These are phyloP conservation scores for Termitomyces bulborhizus DNA, from an alignment of 768 basidiomycete species.

Conservation along the genomic window DNA sequence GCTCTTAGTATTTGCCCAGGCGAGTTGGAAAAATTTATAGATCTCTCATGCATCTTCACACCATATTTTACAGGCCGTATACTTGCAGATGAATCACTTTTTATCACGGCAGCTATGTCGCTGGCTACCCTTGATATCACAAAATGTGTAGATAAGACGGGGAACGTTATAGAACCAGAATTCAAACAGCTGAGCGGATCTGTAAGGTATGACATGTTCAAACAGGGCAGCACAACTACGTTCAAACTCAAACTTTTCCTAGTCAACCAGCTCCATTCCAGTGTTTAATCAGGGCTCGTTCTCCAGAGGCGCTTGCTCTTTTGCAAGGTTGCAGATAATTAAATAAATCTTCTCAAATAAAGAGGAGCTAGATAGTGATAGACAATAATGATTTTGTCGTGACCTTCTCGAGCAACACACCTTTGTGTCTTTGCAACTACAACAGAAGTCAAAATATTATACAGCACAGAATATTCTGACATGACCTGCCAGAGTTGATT, in stretches of 20 bases:
- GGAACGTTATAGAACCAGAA: not conserved
- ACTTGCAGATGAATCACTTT: conserved; percentile 2
- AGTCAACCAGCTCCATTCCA: conserved; percentile 4
- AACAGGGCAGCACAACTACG: not conserved
- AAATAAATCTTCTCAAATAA: not conserved
- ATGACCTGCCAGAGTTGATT: too few relatives aligned
- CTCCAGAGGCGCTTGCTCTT: not conserved
- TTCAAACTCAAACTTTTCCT: not conserved
- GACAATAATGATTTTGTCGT: too few relatives aligned
- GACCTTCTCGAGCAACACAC: too few relatives aligned
- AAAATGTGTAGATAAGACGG: not conserved
- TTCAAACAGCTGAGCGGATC: not conserved
- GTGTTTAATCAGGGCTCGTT: not conserved
- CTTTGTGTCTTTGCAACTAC: too few relatives aligned
- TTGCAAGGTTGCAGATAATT: not conserved
- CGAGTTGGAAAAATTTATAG: not conserved
- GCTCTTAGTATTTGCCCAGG: not conserved
- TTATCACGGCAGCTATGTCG: not conserved
- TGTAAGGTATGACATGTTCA: not conserved
- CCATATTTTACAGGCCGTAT: not conserved
- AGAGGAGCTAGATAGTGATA: too few relatives aligned
- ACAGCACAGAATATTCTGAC: too few relatives aligned
- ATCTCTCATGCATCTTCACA: not conserved
- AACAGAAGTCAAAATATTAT: too few relatives aligned
- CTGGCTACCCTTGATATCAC: conserved; percentile 3